Evolutionary conservation across 306 rosid species (phyloP).

Genomic region (Ammopiptanthus mongolicus): DNA sequence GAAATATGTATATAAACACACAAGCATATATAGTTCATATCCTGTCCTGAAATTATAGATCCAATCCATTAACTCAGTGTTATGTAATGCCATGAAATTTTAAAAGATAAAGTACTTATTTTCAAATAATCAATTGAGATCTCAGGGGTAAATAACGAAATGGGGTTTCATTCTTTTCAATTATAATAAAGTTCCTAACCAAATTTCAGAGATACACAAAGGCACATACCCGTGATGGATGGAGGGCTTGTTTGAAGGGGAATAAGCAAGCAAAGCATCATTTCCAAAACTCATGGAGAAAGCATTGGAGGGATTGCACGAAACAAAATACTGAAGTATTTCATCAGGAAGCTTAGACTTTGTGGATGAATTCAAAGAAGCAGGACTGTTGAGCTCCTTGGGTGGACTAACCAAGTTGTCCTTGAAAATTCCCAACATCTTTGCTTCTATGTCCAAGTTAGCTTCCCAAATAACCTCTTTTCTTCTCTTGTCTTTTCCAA

Average conservation of each 20-base stretch:
- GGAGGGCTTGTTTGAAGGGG: constrained; percentile 19
- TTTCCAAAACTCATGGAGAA: constrained; percentile 45
- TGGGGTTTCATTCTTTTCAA: background rate
- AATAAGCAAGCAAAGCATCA: constrained; percentile 39
- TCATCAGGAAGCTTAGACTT: constrained; percentile 47
- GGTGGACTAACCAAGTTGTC: constrained; percentile 56
- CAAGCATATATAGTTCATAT: background rate
- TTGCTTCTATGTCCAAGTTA: background rate
- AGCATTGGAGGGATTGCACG: constrained; percentile 26
- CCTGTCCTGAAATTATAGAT: background rate
- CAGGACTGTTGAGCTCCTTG: constrained; percentile 63
- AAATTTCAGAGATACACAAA: background rate
- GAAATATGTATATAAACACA: background rate
- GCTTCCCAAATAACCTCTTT: constrained; percentile 9
- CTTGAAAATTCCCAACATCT: constrained; percentile 69
- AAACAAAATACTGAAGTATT: constrained; percentile 38
- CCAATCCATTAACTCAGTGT: background rate
- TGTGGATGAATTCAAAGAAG: constrained; percentile 20
- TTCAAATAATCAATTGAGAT: background rate
- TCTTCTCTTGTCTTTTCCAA: background rate
- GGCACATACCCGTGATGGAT: constrained; percentile 28
- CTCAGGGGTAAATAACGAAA: background rate
- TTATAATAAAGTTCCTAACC: background rate
- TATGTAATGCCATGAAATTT: background rate
- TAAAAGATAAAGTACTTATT: background rate